Base-by-base conservation (phyloP, 2,329 filamentous ascomycete species). In the Claviceps sp. region DNA sequence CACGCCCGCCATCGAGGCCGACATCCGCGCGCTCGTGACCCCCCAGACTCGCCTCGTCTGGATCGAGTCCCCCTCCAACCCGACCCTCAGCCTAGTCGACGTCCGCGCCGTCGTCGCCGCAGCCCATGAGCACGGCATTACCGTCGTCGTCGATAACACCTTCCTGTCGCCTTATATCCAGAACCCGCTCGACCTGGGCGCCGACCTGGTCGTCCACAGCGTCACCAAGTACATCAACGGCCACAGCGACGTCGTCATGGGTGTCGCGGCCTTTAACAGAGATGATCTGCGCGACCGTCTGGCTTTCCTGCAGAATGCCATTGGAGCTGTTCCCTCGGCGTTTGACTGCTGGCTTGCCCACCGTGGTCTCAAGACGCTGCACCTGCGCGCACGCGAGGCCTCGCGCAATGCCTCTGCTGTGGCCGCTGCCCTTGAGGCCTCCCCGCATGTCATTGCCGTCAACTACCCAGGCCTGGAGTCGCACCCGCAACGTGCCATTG, bases 181-280 rank as follows among this genome's bases (percentile, higher is more conserved):
- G 72, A 97, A 95, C 70, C 93, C 93, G 3, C 81, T 98, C 52
- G 85, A 94, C 65, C 88, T 91, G 66, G 93, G 93, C 60, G 93
- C 93, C 60, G 93, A 98, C 69, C 90, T 97, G 58, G 91, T 97
- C 59, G 86, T 97, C 44, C 91, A 97, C 77, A 90, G 84, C 52
- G 93, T 98, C 52, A 98, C 93, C 45, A 98, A 98, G 73, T 98
- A 97, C 73, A 97, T 98, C 74, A 97, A 97, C 68, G 93, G 93
- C 49, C 93, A 98, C 74, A 79, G 82, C 66, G 93, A 98, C 67
- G 93, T 98, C 8, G 84, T 97, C 62, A 98, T 98, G 93, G 93
- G 93, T 58, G 86, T 93, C 34, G 91, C 89, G 47, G 93, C 93
- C 49, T 94, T 95, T 79, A 97, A 96, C 77, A 86, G 85, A 34